Base-by-base conservation (phyloP, 495 filamentous ascomycete genomes). In the Articulospora tetracladia region DNA sequence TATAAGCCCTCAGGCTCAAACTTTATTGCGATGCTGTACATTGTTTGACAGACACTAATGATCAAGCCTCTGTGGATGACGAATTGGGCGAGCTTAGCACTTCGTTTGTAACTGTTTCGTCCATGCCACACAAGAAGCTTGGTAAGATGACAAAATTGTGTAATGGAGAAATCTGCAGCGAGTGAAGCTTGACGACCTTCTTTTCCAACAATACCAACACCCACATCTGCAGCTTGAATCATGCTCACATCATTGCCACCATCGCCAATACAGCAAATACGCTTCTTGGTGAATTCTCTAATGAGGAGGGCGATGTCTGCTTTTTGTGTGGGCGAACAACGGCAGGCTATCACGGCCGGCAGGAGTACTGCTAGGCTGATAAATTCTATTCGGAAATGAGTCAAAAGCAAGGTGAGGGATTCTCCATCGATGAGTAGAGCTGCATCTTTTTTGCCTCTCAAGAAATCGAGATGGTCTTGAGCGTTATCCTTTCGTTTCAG, bases 61-160 rank as follows among this genome's bases (percentile, higher is more conserved):
- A 98, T 93, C 39, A 99, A 76, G 47, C 95, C 95, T 61, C 95
- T 88, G 69, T 99, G 95, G 68, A 99, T 99, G 64, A 99, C 93
- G 66, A 99, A 99, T 70, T 97, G 95, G 11, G 91, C 92, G 8
- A 99, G 81, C 72, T 99, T 99, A 17, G 94, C 93, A 46, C 85
- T 90, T 24, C 95, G 86, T 73, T 97, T 98, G 77, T 99, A 99
- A 60, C 87, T 92, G 65, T 98, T 98, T 15, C 95, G 84, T 1
- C 95, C 95, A 67, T 99, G 95, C 95, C 95, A 99, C 1, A 99
- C 92, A 3, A 99, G 80, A 0, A 99, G 81, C 69, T 98, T 98
- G 26, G 92, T 96, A n/a, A 99, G 79, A 68, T 98, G 91, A 67
- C 86, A 88, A 76, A 99, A 99, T 67, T 96, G 91, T 53, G 89